Evolutionary conservation across 768 basidiomycete genomes (phyloP), one percentile per base, ranked within the genome.

Genomic region (Calocera viscosa): DNA sequence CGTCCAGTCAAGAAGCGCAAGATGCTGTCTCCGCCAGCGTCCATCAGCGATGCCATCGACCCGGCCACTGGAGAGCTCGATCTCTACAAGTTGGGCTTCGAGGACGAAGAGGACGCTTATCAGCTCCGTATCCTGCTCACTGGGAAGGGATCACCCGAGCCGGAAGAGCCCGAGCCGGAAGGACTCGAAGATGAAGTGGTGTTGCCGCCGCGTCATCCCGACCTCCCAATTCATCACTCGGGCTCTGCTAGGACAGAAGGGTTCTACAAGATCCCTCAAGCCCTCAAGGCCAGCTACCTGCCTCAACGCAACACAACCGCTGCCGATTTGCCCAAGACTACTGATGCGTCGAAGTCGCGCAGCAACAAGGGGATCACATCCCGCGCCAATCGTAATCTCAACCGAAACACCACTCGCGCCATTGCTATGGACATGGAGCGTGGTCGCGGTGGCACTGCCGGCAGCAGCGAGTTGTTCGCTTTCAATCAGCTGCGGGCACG

Each of bases 401-500:
- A 60, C 53, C 11, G 53, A 5, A 60, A 60, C 30, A 22, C 53
- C 53, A 60, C 53, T 60, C 53, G 53, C 5, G 53, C 53, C 19
- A 60, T 60, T 22, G 53, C 53, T 22, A 60, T 60, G 53, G 53
- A 60, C 53, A 60, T 60, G 53, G 53, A 60, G 30, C 53, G 53
- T 32, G 30, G 24, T 32, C 53, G 53, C 30, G 53, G 53, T 60
- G 53, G 53, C 19, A 32, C 53, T 5, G 53, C 53, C 2, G 14
- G 14, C 53, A 60, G 53, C 53, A 60, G 53, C 53, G 53, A 75
- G 34, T 74, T 73, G 16, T 71, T 82, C 71, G 95, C 96, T 80
- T 98, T 98, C 81, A 98, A 98, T 76, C 96, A 98, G 78, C 83
- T 99, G 26, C 91, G 96, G 77, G 93, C 94, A 38, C 80, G 96